phyloP scores from a whole-genome alignment of 345 rosid genomes.

The Populus pruinosa region DNA sequence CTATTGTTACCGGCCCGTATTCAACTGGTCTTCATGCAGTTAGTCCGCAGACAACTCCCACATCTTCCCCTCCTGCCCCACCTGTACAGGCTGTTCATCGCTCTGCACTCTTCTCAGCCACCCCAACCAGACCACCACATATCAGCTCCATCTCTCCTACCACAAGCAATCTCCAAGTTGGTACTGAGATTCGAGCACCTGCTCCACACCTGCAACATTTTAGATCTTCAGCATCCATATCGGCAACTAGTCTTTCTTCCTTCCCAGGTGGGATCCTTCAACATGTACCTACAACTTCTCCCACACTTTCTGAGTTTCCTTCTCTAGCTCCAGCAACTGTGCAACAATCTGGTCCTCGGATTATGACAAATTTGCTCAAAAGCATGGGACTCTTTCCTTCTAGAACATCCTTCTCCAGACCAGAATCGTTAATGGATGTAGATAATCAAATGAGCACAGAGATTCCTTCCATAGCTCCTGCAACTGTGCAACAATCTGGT shows the following conservation, averaged over 20 bases:
- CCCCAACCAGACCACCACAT: conserved; percentile 31
- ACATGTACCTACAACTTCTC: conserved; percentile 10
- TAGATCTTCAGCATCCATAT: conserved; percentile 30
- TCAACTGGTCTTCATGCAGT: conserved; percentile 13
- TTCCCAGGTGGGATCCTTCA: conserved; percentile 15
- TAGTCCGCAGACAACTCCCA: neutral
- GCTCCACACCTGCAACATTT: conserved; percentile 52
- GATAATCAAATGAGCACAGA: conserved; percentile 15
- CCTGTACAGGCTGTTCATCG: conserved; percentile 17
- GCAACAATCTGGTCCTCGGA: conserved; percentile 13
- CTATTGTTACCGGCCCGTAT: conserved; percentile 16
- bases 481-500: conserved; percentile 16
- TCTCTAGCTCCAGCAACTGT: conserved; percentile 9
- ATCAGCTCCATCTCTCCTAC: conserved; percentile 31
- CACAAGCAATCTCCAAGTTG: conserved; percentile 25
- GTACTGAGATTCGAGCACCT: conserved; percentile 44
- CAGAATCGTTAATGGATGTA: conserved; percentile 19
- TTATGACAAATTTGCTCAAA: conserved; percentile 1
- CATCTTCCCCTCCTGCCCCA: conserved; percentile 13
- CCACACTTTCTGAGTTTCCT: conserved; percentile 13
- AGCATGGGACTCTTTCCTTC: conserved; percentile 6
- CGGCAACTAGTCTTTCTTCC: conserved; percentile 17
- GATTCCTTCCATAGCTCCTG: conserved; percentile 5
- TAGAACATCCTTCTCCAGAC: conserved; percentile 11
- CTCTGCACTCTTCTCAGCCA: conserved; percentile 14